These are phyloP conservation scores for Amanita polypyramis DNA, from an alignment of 768 basidiomycete genomes.

Conservation along the genomic window DNA sequence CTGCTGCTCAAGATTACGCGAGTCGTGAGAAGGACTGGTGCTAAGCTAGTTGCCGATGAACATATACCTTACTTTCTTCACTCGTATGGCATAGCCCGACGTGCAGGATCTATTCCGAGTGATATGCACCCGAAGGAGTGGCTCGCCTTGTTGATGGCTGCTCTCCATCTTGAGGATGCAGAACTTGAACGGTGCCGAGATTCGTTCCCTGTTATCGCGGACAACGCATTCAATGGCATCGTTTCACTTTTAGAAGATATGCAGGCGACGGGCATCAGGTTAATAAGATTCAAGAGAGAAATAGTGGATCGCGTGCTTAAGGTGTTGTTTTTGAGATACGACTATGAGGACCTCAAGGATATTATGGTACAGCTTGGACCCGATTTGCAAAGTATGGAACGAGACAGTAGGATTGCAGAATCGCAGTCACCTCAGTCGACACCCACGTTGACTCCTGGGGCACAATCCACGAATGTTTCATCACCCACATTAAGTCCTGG, in stretches of 20 bases:
- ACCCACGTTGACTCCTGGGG: neutral
- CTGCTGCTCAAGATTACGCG: constrained; percentile 24
- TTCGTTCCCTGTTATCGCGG: constrained; percentile 12
- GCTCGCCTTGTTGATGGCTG: constrained; percentile 34
- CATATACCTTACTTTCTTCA: constrained; percentile 32
- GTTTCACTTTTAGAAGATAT: constrained; percentile 32
- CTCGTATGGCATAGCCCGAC: constrained; percentile 30
- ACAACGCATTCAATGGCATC: constrained; percentile 29
- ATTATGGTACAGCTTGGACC: constrained; percentile 6
- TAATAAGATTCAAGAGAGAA: constrained; percentile 18
- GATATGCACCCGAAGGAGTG: constrained; percentile 31
- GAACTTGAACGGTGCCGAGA: constrained; percentile 15
- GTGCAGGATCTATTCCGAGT: constrained; percentile 14
- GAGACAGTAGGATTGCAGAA: neutral
- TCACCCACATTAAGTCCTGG: neutral
- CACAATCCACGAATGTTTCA: neutral
- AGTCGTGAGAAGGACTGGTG: constrained; percentile 21
- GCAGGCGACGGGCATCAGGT: constrained; percentile 18
- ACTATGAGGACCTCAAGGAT: neutral
- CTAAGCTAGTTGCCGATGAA: constrained; percentile 17
- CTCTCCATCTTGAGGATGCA: constrained; percentile 25
- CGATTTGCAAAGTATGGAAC: neutral
- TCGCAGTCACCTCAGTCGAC: neutral
- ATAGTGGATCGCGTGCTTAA: constrained; percentile 19
- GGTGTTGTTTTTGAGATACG: constrained; percentile 2